A percentile compares a stretch with the other conserved stretches of the same genome.
These are phyloP conservation scores for Prunus padus DNA, from an alignment of 306 rosid species.

Conservation along the genomic window DNA sequence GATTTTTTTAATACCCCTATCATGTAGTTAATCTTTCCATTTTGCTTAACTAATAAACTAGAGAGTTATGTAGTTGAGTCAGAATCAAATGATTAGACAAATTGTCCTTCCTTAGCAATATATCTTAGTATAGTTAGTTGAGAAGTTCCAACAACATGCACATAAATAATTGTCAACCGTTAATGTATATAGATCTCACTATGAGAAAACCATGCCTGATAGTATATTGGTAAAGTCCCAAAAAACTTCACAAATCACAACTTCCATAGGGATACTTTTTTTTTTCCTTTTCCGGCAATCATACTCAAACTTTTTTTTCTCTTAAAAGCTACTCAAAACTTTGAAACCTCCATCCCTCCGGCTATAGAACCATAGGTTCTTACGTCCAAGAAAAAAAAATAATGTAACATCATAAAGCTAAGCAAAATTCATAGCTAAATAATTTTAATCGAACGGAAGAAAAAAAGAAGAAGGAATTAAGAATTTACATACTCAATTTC, in stretches of 20 bases:
- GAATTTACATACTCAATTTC: constrained; percentile 65
- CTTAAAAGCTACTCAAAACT: constrained; percentile 1
- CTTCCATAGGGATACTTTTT: background rate
- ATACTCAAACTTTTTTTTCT: background rate
- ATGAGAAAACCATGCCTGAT: background rate
- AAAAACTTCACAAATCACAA: background rate
- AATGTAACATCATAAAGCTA: background rate
- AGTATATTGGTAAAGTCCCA: background rate
- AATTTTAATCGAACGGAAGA: background rate
- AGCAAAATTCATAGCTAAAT: background rate
- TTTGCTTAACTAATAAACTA: background rate
- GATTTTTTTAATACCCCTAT: background rate
- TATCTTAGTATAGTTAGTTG: background rate
- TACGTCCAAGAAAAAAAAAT: background rate
- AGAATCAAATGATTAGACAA: background rate
- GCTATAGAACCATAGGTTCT: background rate
- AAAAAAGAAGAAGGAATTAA: background rate
- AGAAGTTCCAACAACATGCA: background rate
- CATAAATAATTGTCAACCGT: background rate
- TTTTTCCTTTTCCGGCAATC: background rate
- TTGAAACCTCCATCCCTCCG: background rate
- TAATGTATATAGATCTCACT: background rate
- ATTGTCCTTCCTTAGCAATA: no score
- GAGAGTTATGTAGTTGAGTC: background rate
- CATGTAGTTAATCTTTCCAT: background rate